Evolutionary conservation across 768 basidiomycete genomes (phyloP).

Genomic region (Leccinum ochraceum): DNA sequence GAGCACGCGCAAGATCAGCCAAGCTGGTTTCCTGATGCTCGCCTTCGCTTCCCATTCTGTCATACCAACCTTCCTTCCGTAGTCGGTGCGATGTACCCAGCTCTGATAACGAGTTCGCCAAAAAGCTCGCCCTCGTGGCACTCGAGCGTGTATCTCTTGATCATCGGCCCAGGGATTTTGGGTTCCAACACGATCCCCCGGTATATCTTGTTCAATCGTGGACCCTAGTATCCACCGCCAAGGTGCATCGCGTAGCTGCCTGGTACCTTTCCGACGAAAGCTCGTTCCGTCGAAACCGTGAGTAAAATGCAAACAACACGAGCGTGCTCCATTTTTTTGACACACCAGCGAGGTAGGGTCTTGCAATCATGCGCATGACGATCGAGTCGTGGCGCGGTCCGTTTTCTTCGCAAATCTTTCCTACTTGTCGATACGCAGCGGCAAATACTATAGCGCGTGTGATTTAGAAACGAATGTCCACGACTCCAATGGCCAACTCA

Average conservation of each 20-base stretch:
- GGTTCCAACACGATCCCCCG: slow-evolving; percentile 87
- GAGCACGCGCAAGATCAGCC: background rate
- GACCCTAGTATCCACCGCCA: slow-evolving; percentile 93
- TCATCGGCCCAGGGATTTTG: slow-evolving; percentile 90
- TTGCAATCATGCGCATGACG: slow-evolving; percentile 97
- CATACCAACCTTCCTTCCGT: slow-evolving; percentile 89
- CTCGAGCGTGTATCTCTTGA: slow-evolving; percentile 90
- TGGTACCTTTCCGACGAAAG: slow-evolving; percentile 94
- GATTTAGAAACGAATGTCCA: slow-evolving; percentile 36
- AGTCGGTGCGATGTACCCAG: slow-evolving; percentile 86
- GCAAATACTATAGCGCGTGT: slow-evolving; percentile 70
- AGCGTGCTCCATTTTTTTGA: background rate
- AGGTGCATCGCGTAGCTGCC: slow-evolving; percentile 93
- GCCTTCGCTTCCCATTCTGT: slow-evolving; percentile 78
- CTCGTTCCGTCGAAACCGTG: slow-evolving; percentile 64
- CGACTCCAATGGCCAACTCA: slow-evolving; percentile 31
- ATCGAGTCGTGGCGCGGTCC: slow-evolving; percentile 66
- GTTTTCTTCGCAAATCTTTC: slow-evolving; percentile 91
- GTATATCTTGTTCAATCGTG: slow-evolving; percentile 95
- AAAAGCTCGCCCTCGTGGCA: slow-evolving; percentile 86
- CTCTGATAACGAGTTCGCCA: slow-evolving; percentile 93
- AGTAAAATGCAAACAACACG: background rate
- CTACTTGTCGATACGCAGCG: slow-evolving; percentile 92
- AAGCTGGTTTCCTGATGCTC: slow-evolving; percentile 39
- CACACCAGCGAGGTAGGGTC: slow-evolving; percentile 87